Evolutionary conservation across 2,329 filamentous ascomycete genomes (phyloP).

Genomic region (Colletotrichum ledebouriae): DNA sequence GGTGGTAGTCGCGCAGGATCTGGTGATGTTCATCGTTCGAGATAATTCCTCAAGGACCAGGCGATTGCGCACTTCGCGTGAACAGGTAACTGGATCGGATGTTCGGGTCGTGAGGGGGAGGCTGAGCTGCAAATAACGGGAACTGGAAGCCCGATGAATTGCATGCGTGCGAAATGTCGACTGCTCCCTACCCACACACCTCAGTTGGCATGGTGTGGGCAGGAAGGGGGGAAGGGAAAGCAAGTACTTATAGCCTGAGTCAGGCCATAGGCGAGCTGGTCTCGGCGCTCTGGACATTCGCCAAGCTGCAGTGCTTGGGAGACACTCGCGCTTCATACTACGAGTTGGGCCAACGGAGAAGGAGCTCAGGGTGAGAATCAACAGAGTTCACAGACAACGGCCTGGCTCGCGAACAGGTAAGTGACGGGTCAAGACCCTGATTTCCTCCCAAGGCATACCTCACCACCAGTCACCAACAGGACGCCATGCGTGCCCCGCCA

Average conservation of each 20-base stretch:
- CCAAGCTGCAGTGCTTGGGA: conserved; percentile 6
- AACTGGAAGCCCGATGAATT: neutral
- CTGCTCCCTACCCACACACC: conserved; percentile 37
- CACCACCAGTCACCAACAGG: neutral
- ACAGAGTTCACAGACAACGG: too few relatives aligned
- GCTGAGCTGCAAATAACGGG: conserved; percentile 15
- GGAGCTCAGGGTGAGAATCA: neutral
- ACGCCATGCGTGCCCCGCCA: conserved; percentile 10
- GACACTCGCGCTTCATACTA: neutral
- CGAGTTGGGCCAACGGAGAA: conserved; percentile 1
- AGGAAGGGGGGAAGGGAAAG: neutral
- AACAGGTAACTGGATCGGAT: conserved; percentile 13
- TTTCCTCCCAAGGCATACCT: neutral
- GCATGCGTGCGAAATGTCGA: conserved; percentile 15
- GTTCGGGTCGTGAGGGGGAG: conserved; percentile 22
- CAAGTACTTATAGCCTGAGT: conserved; percentile 12
- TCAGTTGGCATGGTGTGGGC: conserved; percentile 7
- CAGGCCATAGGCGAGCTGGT: neutral
- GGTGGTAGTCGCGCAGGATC: neutral
- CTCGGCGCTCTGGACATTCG: neutral
- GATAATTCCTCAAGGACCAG: conserved; percentile 9
- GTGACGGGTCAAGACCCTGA: conserved; percentile 4
- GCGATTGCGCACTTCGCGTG: conserved; percentile 7
- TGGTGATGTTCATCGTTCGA: neutral
- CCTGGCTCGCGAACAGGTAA: too few relatives aligned